Percentiles rank a stretch among this genome's conserved stretches.
Conservation (phyloP, 345 rosid species). For the Melaleuca alternifolia region DNA sequence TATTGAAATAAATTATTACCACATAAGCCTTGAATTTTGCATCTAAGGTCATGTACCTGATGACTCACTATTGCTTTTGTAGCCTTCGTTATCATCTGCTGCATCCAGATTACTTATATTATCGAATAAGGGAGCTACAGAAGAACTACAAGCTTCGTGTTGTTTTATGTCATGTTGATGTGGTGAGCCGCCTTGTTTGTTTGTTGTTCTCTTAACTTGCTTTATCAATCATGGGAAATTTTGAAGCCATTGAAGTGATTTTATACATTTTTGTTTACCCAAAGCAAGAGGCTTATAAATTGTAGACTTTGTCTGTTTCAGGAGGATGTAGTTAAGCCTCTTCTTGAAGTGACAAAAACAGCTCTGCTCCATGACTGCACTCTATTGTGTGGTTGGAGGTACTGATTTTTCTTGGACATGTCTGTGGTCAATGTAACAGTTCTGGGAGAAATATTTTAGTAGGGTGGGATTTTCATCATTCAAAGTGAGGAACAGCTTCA, state of each 20-base stretch:
- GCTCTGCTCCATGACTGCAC: constrained; percentile 57
- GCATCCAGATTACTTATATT: constrained; percentile 89
- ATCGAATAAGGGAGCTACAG: constrained; percentile 81
- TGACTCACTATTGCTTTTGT: constrained; percentile 10
- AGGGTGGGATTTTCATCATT: background rate
- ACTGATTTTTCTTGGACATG: background rate
- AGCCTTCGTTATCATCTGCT: constrained; percentile 89
- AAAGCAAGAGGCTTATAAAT: background rate
- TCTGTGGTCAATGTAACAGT: background rate
- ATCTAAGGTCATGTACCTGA: background rate
- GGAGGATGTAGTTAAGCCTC: constrained; percentile 70
- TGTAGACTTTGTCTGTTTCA: constrained; percentile 11
- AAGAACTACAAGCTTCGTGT: constrained; percentile 80
- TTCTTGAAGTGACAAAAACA: constrained; percentile 51
- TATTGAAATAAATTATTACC: background rate
- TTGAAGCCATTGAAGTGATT: background rate
- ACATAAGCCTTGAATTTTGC: background rate
- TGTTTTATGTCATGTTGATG: constrained; percentile 86
- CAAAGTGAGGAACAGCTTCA: background rate
- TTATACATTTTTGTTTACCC: background rate
- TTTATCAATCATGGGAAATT: constrained; percentile 40
- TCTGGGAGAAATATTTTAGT: background rate
- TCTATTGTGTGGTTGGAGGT: constrained; percentile 83
- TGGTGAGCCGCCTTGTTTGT: constrained; percentile 36
- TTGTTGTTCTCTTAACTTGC: background rate